Percentiles rank a stretch among this genome's conserved stretches.
These are phyloP conservation scores for Stropharia rugosoannulata DNA, from an alignment of 768 basidiomycete species.

Conservation along the genomic window DNA sequence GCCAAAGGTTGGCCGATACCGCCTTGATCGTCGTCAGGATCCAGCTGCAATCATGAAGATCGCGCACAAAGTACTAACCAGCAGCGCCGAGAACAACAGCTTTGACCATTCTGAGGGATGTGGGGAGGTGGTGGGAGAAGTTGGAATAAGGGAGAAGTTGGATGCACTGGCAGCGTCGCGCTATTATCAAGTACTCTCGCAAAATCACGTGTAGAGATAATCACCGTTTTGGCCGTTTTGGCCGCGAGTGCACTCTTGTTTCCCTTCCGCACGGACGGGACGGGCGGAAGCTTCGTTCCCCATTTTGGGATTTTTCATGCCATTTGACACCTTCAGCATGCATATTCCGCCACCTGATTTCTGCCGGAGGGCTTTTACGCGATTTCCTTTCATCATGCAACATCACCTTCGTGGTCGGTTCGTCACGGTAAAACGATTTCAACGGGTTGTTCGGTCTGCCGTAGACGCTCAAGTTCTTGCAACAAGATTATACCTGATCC, in stretches of 20 bases:
- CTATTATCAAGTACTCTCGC: conserved; percentile 9
- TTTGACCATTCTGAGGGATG: conserved; percentile 51
- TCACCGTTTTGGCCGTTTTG: conserved; percentile 11
- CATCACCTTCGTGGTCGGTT: too few relatives aligned
- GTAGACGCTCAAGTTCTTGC: too few relatives aligned
- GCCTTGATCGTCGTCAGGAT: conserved; percentile 42
- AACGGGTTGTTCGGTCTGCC: too few relatives aligned
- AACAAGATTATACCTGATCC: too few relatives aligned
- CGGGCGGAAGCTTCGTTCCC: neutral
- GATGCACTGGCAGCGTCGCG: conserved; percentile 12
- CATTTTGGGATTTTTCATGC: neutral
- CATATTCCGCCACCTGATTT: neutral
- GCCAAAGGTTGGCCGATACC: conserved; percentile 97
- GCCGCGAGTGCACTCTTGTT: conserved; percentile 7
- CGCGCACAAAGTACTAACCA: conserved; percentile 43
- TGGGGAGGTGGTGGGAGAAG: conserved; percentile 20
- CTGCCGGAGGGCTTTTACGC: neutral
- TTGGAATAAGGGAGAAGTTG: conserved; percentile 5
- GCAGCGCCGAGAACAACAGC: conserved; percentile 97
- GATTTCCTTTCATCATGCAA: too few relatives aligned
- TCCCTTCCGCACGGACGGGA: conserved; percentile 12
- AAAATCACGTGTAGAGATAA: conserved; percentile 25
- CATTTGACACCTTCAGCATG: neutral
- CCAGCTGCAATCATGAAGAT: conserved; percentile 1
- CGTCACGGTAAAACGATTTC: too few relatives aligned